Conservation (phyloP, 2,329 filamentous ascomycete species). For the Colletotrichum somersetense region DNA sequence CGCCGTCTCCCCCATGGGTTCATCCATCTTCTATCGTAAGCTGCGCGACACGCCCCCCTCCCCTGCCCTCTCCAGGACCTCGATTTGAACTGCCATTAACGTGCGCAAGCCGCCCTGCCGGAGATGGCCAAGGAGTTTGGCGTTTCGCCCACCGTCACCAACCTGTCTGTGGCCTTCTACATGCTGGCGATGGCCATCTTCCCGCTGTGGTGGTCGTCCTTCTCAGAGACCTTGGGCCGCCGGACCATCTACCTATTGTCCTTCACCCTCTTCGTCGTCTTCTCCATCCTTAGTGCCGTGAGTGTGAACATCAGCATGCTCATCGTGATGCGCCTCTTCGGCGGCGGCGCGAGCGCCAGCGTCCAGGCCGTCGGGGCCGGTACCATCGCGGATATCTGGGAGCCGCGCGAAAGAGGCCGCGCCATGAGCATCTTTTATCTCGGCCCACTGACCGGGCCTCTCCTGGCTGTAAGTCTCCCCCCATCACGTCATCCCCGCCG, state of each 20-base stretch:
- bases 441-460: conserved; percentile 79
- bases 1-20: conserved; percentile 84
- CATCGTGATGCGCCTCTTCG: conserved; percentile 79
- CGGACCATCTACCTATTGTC: conserved; percentile 84
- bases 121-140: conserved; percentile 73
- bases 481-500: neutral
- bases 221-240: conserved; percentile 79
- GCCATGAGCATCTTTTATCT: conserved; percentile 91
- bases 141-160: conserved; percentile 74
- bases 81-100: conserved; percentile 32
- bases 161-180: conserved; percentile 82
- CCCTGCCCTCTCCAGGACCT: neutral
- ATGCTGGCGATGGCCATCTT: conserved; percentile 89
- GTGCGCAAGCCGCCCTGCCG: conserved; percentile 71
- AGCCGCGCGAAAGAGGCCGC: conserved; percentile 75
- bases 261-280: conserved; percentile 79
- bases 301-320: conserved; percentile 80
- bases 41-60: conserved; percentile 39
- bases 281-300: conserved; percentile 76
- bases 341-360: conserved; percentile 81
- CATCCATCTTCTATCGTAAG: conserved; percentile 85
- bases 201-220: conserved; percentile 88
- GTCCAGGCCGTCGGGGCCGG: conserved; percentile 88
- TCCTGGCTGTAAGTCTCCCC: conserved; percentile 63
- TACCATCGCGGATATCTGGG: conserved; percentile 86